Percentiles rank a stretch among this genome's conserved stretches.
Evolutionary conservation across 495 filamentous ascomycete genomes (phyloP).

Genomic region (Hypomontagnella submonticulosa): DNA sequence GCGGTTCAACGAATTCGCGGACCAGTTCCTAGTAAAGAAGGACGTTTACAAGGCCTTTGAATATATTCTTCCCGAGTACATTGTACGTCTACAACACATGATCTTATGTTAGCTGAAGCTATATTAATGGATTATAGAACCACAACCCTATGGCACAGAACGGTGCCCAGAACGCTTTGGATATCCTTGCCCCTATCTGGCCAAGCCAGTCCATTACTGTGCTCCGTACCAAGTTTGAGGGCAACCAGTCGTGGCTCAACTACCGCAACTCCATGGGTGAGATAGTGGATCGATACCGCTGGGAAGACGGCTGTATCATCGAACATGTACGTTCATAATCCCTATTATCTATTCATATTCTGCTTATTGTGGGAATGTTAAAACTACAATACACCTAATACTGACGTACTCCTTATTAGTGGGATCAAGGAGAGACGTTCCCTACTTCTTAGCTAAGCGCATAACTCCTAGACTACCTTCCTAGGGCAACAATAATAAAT

Average conservation of each 20-base stretch:
- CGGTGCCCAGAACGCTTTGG: slow-evolving; percentile 51
- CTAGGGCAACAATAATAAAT: not conserved
- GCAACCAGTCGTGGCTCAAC: slow-evolving; percentile 52
- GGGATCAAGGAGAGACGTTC: slow-evolving; percentile 48
- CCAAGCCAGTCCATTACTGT: slow-evolving; percentile 40
- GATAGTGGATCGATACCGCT: slow-evolving; percentile 54
- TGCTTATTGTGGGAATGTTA: too few relatives aligned
- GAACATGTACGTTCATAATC: slow-evolving; percentile 50
- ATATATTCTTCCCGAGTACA: slow-evolving; percentile 52
- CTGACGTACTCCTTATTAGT: slow-evolving; percentile 22
- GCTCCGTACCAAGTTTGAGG: slow-evolving; percentile 46
- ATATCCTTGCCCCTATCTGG: slow-evolving; percentile 52
- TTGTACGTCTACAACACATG: slow-evolving; percentile 38
- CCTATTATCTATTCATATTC: too few relatives aligned
- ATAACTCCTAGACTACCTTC: not conserved
- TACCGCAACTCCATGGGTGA: slow-evolving; percentile 45
- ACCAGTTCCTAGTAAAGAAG: slow-evolving; percentile 51
- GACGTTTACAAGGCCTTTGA: slow-evolving; percentile 52
- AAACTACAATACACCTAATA: not conserved
- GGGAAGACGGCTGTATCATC: slow-evolving; percentile 55
- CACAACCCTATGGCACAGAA: slow-evolving; percentile 54
- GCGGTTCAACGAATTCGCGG: slow-evolving; percentile 48
- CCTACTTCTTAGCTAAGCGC: slow-evolving; percentile 11
- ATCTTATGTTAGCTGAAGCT: not conserved
- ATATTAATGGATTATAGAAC: slow-evolving; percentile 42